These are phyloP conservation scores for Botrytis aclada DNA, from an alignment of 2,329 filamentous ascomycete genomes.

Conservation along the genomic window DNA sequence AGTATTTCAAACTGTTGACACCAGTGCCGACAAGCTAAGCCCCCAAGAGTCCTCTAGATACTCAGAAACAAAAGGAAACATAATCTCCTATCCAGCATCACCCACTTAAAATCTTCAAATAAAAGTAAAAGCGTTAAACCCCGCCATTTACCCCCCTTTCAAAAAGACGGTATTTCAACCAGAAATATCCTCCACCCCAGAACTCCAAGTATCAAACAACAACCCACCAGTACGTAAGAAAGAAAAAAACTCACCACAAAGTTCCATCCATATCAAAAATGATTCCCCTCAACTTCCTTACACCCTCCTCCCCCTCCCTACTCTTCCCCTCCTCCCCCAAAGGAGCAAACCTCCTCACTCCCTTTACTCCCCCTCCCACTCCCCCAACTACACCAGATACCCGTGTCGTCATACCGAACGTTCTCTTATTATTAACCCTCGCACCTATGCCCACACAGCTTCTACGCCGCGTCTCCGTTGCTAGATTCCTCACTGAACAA, in stretches of 20 bases:
- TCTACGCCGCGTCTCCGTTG: background rate
- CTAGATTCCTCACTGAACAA: background rate
- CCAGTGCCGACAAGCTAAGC: background rate
- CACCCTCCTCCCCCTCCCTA: slow-evolving; percentile 18
- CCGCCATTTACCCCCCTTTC: slow-evolving; percentile 39
- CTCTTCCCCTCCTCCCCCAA: slow-evolving; percentile 41
- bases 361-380: background rate
- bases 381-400: background rate
- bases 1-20: background rate
- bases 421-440: background rate
- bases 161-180: slow-evolving; percentile 33
- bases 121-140: slow-evolving; percentile 54
- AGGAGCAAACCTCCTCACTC: slow-evolving; percentile 53
- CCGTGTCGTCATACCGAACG: background rate
- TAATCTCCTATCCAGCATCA: background rate
- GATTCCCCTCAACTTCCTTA: slow-evolving; percentile 53
- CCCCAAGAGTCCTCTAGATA: background rate
- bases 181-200: background rate
- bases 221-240: background rate
- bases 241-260: slow-evolving; percentile 63
- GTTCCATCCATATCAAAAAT: slow-evolving; percentile 97
- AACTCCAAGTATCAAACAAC: background rate
- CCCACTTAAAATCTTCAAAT: background rate
- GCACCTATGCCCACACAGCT: background rate
- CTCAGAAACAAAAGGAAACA: background rate